Evolutionary conservation across 2,329 filamentous ascomycete genomes (phyloP), one percentile per base, ranked within the genome.

Genomic region (Samsoniella hepiali): DNA sequence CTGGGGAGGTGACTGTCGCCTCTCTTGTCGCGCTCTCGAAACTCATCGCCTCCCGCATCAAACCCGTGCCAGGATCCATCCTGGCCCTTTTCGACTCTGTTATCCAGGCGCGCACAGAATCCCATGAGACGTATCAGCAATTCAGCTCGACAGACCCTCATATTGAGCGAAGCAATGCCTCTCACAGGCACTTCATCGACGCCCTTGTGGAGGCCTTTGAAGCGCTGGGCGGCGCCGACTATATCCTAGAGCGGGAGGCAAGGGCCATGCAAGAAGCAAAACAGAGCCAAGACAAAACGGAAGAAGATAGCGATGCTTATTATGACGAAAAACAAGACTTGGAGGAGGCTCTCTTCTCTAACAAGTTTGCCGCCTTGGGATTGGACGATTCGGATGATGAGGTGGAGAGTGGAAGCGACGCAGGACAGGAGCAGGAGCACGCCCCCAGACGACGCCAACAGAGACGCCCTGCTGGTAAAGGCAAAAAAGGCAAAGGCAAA

Each of bases 161-260:
- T 8, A 68, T 77, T 7, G 68, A 77, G 57, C 70, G 68, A 55
- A 78, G 73, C 63, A 81, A 80, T 64, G 65, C 63, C 2, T 71
- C 72, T 1, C 78, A 82, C 66, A 76, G 77, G 51, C 66, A 73
- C 44, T 82, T 80, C 65, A 81, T 81, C 58, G 72, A 80, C 50
- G 72, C 70, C 2, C 72, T 82, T 2, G 70, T 65, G 3, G 65
- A 75, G 4, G 73, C 74, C 0, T 79, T 79, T 42, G 38, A 72
- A 0, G 67, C 69, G 13, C 66, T 80, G 1, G 76, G 77, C 3
- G 74, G 76, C 2, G 65, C 71, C 1, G 47, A 50, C 7, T 74
- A 70, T 70, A 59, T 66, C 42, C 47, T 51, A 27, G 42, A 67
- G 44, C 44, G 65, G 51, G 31, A 58, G 36, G 17, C 66, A 63